Base-by-base conservation (phyloP, 2,329 filamentous ascomycete genomes). In the Colletotrichum destructivum region DNA sequence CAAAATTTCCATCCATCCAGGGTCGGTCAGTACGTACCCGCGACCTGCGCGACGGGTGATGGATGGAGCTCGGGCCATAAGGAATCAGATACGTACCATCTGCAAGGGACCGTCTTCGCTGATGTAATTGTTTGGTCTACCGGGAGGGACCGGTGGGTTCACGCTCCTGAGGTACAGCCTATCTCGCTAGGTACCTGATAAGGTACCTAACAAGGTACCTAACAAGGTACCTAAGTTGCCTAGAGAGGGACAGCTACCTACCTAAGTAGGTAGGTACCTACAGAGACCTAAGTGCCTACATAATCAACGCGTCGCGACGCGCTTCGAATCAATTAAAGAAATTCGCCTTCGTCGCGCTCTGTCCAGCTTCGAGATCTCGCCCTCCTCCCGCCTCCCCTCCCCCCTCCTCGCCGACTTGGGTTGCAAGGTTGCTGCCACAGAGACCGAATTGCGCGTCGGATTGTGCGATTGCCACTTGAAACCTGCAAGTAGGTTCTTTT, bases 11-110 rank as follows among this genome's bases (percentile, higher is more conserved):
- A 46, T 23, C 23, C 23, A 23, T 61, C 31, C 60, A 21, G 42
- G 7, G 3, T 21, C n/a, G 2, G 31, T 9, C 31, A 8, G 31
- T 35, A 35, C 31, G 31, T 35, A 35, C 31, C 31, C 8, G 8
- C 31, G 8, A 35, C 31, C 4, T 31, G 31, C 54, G 54, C 31
- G 40, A 60, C 49, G 6, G 49, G 21, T 9, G 31, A 31, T 31
- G 31, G 31, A 35, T 35, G 31, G 26, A 71, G 68, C 63, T 71
- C 63, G 68, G 68, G 67, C 67, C 67, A 42, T 57, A 11, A 2
- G 31, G 31, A 9, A 9, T 47, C 44, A 38, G 60, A 52, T 42
- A 68, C 65, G n/a, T 44, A 35, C 31, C 9, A 0, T 35, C 31
- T 35, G 31, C 31, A 35, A 35, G 31, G 31, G 31, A 35, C 31